Percentiles rank a stretch among this genome's conserved stretches.
These are phyloP conservation scores for Trypanosoma boissoni DNA, from an alignment of 208 protist species.

Conservation along the genomic window DNA sequence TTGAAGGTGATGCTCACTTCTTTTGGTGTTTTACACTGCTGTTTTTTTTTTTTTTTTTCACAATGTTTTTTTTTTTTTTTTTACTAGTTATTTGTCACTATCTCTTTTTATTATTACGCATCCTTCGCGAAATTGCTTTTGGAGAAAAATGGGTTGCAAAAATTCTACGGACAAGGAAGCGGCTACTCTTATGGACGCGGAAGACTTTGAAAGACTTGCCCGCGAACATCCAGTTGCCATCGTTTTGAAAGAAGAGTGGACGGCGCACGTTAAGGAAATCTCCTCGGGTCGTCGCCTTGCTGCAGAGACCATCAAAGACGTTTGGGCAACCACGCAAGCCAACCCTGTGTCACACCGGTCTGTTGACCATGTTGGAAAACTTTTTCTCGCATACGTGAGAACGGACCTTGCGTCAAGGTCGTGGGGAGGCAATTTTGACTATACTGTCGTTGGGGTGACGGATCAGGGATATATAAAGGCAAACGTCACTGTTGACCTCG, in stretches of 20 bases:
- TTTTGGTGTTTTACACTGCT: constrained; percentile 5
- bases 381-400: constrained; percentile 81
- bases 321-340: constrained; percentile 61
- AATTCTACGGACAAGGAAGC: background rate
- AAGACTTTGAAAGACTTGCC: constrained; percentile 51
- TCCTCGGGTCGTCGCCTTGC: constrained; percentile 28
- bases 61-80: constrained; percentile 5
- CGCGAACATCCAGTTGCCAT: constrained; percentile 66
- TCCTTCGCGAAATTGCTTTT: background rate
- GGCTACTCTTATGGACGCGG: constrained; percentile 4
- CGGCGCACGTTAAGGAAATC: constrained; percentile 30
- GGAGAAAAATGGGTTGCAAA: background rate
- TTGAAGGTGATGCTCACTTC: background rate
- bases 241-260: constrained; percentile 71
- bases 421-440: constrained; percentile 86
- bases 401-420: constrained; percentile 55
- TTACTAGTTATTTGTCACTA: constrained; percentile 6
- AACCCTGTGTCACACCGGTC: constrained; percentile 60
- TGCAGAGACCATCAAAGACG: constrained; percentile 39
- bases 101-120: constrained; percentile 9
- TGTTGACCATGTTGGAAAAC: constrained; percentile 78
- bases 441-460: constrained; percentile 68
- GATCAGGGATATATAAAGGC: constrained; percentile 75
- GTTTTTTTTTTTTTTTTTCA: constrained; percentile 2
- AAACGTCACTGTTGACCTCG: constrained; percentile 54